Evolutionary conservation across 2,329 filamentous ascomycete species (phyloP).

Genomic region (Xylariales sp.): DNA sequence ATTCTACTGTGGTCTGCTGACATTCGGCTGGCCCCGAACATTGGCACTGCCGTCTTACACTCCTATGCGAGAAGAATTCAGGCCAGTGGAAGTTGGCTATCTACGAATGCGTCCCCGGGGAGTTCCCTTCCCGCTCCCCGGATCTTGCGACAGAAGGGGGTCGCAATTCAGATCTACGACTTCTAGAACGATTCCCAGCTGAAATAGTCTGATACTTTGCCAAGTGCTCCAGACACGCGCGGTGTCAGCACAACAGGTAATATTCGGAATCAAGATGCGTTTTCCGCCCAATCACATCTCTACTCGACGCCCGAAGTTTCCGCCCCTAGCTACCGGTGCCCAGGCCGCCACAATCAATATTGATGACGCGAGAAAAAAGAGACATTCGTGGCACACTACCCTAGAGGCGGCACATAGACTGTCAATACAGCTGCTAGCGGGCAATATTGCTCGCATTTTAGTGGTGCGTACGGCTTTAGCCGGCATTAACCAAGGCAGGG

Average conservation of each 20-base stretch:
- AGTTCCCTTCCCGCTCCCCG: conserved; percentile 29
- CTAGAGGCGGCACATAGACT: conserved; percentile 21
- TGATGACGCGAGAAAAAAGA: conserved; percentile 32
- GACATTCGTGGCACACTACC: conserved; percentile 20
- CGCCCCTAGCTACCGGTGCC: conserved; percentile 36
- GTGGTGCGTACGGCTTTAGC: conserved; percentile 42
- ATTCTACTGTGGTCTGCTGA: conserved; percentile 13
- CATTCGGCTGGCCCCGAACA: conserved; percentile 31
- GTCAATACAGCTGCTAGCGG: conserved; percentile 36
- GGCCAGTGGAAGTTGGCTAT: not conserved
- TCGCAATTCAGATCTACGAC: conserved; percentile 24
- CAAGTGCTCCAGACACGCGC: conserved; percentile 16
- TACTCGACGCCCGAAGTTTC: conserved; percentile 30
- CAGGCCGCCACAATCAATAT: conserved; percentile 38
- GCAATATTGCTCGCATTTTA: conserved; percentile 39
- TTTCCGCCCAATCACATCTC: conserved; percentile 26
- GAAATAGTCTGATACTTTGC: conserved; percentile 17
- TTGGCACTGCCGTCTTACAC: conserved; percentile 18
- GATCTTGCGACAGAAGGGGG: conserved; percentile 9
- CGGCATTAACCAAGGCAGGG: conserved; percentile 36
- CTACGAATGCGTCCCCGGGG: not conserved
- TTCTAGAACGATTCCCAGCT: conserved; percentile 39
- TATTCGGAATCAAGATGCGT: conserved; percentile 21
- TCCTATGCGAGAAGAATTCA: not conserved
- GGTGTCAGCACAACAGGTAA: conserved; percentile 22